Evolutionary conservation across 1,139 yeast genomes (phyloP), one percentile per base, ranked within the genome.

Genomic region (Candida tetrigidarum): DNA sequence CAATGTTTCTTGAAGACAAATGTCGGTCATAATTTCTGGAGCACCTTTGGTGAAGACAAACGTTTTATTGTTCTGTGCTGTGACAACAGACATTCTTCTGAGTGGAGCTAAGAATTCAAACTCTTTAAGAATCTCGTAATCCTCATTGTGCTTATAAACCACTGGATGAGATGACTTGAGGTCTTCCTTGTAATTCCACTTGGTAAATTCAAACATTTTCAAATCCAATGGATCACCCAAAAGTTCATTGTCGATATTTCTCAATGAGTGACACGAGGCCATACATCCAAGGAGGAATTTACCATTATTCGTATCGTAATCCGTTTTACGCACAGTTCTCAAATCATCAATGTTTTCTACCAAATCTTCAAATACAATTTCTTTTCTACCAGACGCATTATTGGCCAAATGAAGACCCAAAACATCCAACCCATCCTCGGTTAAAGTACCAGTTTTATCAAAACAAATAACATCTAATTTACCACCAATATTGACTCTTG

Each of bases 401-500:
- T 76, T 71, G 1, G 80, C 76, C 5, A 85, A 66, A 57, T 89
- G 96, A 12, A 92, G 83, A 3, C 99, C 99, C 57, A 91, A 74
- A 5, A 95, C 90, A 62, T 92, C 98, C 40, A 93, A 71, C 0
- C 98, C 99, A 63, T 93, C 99, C 61, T 93, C 99, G 0, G 99
- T 93, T 53, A 93, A 72, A 0, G 99, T 93, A 1, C 99, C 99
- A 0, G 99, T 93, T 62, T 93, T 93, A 67, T 93, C 99, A 66
- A 95, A 93, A 58, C 97, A 90, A 59, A 91, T 74, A 2, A 89
- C 81, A 60, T 93, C 98, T 22, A 95, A 64, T 57, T 93, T 91
- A 4, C 99, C 99, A 29, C 97, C 97, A 25, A 93, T 84, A 60
- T 95, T 95, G 37, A 95, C 96, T 50, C 96, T 76, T 1, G 93